Conservation (phyloP, 129 eudicot species). For the Escallonia rubra region DNA sequence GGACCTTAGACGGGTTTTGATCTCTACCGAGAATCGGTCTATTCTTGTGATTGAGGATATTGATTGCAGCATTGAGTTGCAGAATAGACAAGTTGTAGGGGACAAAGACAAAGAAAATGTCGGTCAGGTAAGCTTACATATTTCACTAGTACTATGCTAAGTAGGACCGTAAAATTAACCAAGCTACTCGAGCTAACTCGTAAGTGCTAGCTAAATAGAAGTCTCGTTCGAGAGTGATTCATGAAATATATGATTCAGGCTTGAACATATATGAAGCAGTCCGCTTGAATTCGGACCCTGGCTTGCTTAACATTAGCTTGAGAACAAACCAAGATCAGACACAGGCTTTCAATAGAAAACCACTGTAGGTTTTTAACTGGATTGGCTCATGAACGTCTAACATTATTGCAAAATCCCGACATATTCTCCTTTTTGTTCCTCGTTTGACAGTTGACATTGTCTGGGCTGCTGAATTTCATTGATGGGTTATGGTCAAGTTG, state of each 20-base stretch:
- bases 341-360: not conserved
- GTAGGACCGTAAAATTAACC: no score
- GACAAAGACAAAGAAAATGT: not conserved
- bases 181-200: no score
- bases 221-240: no score
- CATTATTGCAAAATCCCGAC: no score
- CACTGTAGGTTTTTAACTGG: not conserved
- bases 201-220: no score
- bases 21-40: conserved; percentile 21
- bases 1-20: conserved; percentile 11
- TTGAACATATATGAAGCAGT: not conserved
- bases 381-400: not conserved
- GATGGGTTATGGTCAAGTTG: conserved; percentile 63
- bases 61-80: conserved; percentile 30
- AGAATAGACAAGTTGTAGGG: conserved; percentile 7
- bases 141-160: not conserved
- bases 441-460: conserved; percentile 35
- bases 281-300: no score
- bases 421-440: no score
- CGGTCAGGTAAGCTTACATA: conserved; percentile 7
- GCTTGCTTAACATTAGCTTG: no score
- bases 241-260: not conserved
- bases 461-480: conserved; percentile 43
- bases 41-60: conserved; percentile 34
- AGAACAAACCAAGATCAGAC: not conserved